Conservation (phyloP, 768 basidiomycete genomes). For the Boletus tomentosulus region DNA sequence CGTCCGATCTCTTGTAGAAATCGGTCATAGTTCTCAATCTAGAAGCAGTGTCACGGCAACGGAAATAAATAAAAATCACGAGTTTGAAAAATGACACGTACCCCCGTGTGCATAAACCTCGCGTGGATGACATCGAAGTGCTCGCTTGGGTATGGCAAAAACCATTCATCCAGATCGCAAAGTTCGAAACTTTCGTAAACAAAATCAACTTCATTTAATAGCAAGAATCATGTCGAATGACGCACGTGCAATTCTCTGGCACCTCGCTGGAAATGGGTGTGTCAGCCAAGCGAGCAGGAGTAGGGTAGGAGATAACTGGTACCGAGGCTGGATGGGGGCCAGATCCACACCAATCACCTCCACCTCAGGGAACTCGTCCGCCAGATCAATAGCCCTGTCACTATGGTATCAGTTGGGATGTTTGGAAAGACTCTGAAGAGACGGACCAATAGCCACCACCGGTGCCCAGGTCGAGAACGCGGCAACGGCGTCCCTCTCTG, state of each 20-base stretch:
- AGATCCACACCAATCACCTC: slow-evolving; percentile 70
- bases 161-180: slow-evolving; percentile 59
- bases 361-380: slow-evolving; percentile 63
- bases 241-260: slow-evolving; percentile 72
- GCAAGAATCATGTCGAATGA: slow-evolving; percentile 9
- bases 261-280: slow-evolving; percentile 43
- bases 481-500: slow-evolving; percentile 28
- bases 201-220: slow-evolving; percentile 2
- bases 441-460: slow-evolving; percentile 60
- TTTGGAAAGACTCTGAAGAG: background rate
- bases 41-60: slow-evolving; percentile 10
- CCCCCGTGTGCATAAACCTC: slow-evolving; percentile 63
- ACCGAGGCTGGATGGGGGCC: slow-evolving; percentile 71
- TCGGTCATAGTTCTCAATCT: slow-evolving; percentile 62
- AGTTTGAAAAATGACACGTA: slow-evolving; percentile 13
- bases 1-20: slow-evolving; percentile 60
- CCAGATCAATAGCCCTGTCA: slow-evolving; percentile 66
- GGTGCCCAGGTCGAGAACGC: slow-evolving; percentile 66
- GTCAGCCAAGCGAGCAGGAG: slow-evolving; percentile 11
- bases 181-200: slow-evolving; percentile 55
- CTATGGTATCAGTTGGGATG: background rate
- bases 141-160: slow-evolving; percentile 58
- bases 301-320: slow-evolving; percentile 11
- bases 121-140: slow-evolving; percentile 70
- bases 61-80: background rate